Percentiles rank a stretch among this genome's conserved stretches.
phyloP scores from a whole-genome alignment of 306 rosid genomes.

The Citrullus amarus region DNA sequence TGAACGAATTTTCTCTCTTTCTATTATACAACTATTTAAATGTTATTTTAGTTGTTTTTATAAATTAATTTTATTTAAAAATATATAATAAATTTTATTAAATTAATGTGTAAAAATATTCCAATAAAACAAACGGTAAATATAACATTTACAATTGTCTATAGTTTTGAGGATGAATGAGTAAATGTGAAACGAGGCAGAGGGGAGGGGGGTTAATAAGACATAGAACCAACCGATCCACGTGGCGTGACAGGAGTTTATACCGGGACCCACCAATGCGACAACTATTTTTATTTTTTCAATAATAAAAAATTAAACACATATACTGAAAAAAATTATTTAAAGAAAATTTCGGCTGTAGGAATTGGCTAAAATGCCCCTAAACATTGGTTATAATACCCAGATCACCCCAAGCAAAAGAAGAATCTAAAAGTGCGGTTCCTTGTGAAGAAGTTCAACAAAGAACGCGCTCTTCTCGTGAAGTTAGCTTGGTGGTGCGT shows the following conservation, averaged over 20 bases:
- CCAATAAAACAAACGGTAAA: no score
- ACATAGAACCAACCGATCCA: constrained; percentile 31
- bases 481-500: not conserved
- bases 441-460: constrained; percentile 9
- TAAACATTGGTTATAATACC: not conserved
- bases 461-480: constrained; percentile 6
- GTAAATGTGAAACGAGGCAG: not conserved
- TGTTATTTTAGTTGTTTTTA: no score
- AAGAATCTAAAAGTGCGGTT: constrained; percentile 7
- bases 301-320: not conserved
- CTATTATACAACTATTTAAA: no score
- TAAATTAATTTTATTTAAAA: no score
- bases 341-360: not conserved
- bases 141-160: no score
- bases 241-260: constrained; percentile 24
- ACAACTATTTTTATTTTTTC: not conserved
- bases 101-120: no score
- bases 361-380: not conserved
- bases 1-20: no score
- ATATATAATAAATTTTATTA: no score
- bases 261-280: not conserved
- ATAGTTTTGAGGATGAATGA: not conserved
- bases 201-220: not conserved
- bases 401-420: not conserved
- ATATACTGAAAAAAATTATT: not conserved